Base-by-base conservation (phyloP, 2,329 filamentous ascomycete species). In the Fulvia fulva region DNA sequence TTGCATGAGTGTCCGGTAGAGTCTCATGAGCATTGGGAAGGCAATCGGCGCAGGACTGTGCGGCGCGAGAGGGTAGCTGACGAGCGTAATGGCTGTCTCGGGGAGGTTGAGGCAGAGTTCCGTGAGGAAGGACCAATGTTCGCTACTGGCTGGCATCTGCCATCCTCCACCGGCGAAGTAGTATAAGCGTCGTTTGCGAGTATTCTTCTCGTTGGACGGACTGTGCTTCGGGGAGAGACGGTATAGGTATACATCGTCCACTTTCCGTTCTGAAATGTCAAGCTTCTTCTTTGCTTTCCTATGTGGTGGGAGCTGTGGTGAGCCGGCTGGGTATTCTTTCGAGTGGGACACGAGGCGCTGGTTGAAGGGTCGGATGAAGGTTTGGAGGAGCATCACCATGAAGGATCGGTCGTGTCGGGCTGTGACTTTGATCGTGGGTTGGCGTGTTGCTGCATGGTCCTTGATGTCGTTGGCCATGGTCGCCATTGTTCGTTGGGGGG, bases 161-260 rank as follows among this genome's bases (percentile, higher is more conserved):
- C 83, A 85, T 3, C 80, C 81, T 6, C 83, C 83, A 1, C 83
- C 83, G 0, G 76, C 75, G 61, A 83, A 83, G 59, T 84, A 85
- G 59, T 81, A 79, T 11, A n/a, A 50, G 23, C 51, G 34, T 21
- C 44, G 58, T 51, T 63, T 68, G 46, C 63, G 45, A 16, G 45
- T 43, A 22, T 30, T 14, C 32, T 25, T 50, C 19, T 45, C 54
- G 56, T 58, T 8, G 16, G 9, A 21, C 8, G 49, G 5, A 11
- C n/a, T 19, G 9, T 43, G 41, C 25, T 59, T 63, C 19, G 56
- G 44, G 1, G 67, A 67, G 5, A 80, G 59, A 51, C 80, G 78
- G 68, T 81, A 82, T 21, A 81, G 70, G 62, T 74, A 75, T 12
- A 80, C 74, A 47, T 71, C 76, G 43, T 75, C 73, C 12, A 78